A percentile compares a stretch with the other conserved stretches of the same genome.
Evolutionary conservation across 1,284 basidiomycete genomes (phyloP).

Genomic region (Boletus semigastroideus): DNA sequence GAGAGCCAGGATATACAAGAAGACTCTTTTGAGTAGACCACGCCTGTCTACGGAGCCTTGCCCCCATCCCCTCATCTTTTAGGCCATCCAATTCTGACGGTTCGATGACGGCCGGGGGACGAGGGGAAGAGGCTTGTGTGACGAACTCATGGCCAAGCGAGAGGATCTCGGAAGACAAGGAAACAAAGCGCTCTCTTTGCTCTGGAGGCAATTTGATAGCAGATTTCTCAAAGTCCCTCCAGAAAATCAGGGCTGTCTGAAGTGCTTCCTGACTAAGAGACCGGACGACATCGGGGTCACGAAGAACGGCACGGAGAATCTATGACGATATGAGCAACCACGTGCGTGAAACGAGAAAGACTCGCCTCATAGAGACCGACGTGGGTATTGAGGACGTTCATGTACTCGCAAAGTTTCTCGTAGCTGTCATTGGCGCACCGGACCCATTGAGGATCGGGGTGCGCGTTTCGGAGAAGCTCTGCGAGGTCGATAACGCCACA

Average conservation of each 20-base stretch:
- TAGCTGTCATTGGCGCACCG: constrained; percentile 85
- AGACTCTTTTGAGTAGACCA: constrained; percentile 70
- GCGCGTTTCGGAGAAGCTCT: constrained; percentile 90
- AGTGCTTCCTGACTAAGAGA: constrained; percentile 67
- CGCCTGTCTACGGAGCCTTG: constrained; percentile 68
- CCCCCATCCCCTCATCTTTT: constrained; percentile 69
- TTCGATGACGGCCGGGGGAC: constrained; percentile 65
- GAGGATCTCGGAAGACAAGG: constrained; percentile 91
- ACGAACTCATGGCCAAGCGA: constrained; percentile 87
- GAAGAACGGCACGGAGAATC: constrained; percentile 65
- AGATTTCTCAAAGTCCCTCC: constrained; percentile 96
- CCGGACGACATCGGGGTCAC: constrained; percentile 58
- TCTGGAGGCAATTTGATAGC: constrained; percentile 87
- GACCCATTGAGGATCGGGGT: constrained; percentile 86
- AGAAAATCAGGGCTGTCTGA: constrained; percentile 90
- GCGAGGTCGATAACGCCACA: constrained; percentile 97
- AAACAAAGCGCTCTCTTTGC: constrained; percentile 81
- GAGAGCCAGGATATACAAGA: constrained; percentile 77
- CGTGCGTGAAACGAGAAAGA: constrained; percentile 11
- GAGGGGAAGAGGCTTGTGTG: constrained; percentile 57
- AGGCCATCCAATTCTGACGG: constrained; percentile 65
- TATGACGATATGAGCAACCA: constrained; percentile 29
- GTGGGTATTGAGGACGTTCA: constrained; percentile 97
- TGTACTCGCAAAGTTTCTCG: constrained; percentile 91
- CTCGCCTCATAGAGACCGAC: constrained; percentile 88